Base-by-base conservation (phyloP, 2,329 filamentous ascomycete species). In the Cucurbitaria berberidis region DNA sequence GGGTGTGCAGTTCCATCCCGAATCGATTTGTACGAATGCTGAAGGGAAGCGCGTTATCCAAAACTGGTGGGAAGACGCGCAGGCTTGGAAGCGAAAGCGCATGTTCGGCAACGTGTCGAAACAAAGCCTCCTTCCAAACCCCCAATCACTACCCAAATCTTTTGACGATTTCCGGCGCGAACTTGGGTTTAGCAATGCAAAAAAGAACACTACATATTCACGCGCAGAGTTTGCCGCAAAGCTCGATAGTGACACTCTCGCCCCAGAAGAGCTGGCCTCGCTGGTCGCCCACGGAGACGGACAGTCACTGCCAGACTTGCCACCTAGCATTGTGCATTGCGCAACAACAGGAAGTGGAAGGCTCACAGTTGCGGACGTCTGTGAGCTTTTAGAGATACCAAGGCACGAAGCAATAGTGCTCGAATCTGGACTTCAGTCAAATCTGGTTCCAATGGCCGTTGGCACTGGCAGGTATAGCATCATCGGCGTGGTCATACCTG, bases 1-100 rank as follows among this genome's bases (percentile, higher is more conserved):
- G 87, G 93, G 89, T 0, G 81, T 96, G 16, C 93, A 96, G 69
- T 96, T 95, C 65, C 92, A 96, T 68, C 92, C 92, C 0, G 92
- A 97, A 73, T 96, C 91, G 0, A 84, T 91, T 13, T 96, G 91
- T 72, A 96, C 92, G 3, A 89, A 90, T 34, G 76, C 80, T 3
- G 82, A 83, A 54, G 87, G 89, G 1, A 83, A 82, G 18, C 76
- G 78, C 13, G 80, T 96, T 22, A 80, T 96, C 30, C 74, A 74
- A 45, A 91, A 90, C 66, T 96, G 92, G 91, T 95, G 92, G 82
- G 69, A 73, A 4, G 80, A 85, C 67, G 86, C 87, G 1, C 75
- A 81, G 48, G 70, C 74, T 36, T 92, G 89, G 85, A 63, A 57
- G 7, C 53, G 60, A 22, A 64, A 62, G 48, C 59, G 62, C 8